A percentile compares a stretch with the other conserved stretches of the same genome.
Conservation (phyloP, 2,329 filamentous ascomycete genomes). For the Xylaria sp. region DNA sequence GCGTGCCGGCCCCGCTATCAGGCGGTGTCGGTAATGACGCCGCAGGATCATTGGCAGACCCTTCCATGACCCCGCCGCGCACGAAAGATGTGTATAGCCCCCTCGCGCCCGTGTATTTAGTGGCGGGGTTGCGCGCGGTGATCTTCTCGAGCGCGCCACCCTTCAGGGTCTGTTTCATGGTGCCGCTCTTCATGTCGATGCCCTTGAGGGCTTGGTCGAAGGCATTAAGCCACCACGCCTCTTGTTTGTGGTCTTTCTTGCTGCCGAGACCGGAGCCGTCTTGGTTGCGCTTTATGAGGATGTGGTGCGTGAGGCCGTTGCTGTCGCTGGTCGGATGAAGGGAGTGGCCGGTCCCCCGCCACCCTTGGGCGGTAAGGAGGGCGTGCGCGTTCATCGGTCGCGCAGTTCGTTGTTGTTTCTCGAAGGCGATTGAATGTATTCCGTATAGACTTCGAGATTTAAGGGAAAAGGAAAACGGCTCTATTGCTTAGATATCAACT, state of each 20-base stretch:
- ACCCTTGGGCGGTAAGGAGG: constrained; percentile 86
- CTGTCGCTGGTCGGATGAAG: constrained; percentile 79
- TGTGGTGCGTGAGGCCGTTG: constrained; percentile 82
- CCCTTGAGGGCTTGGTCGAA: constrained; percentile 91
- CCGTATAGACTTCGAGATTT: background rate
- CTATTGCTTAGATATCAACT: background rate
- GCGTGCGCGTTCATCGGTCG: constrained; percentile 81
- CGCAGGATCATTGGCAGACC: constrained; percentile 65
- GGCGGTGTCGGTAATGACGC: constrained; percentile 47
- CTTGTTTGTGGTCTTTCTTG: constrained; percentile 73
- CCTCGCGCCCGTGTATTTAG: constrained; percentile 68
- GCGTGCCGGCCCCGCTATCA: constrained; percentile 48
- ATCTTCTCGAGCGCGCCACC: constrained; percentile 64
- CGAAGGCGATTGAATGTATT: background rate
- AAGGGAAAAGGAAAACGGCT: background rate
- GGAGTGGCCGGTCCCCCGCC: constrained; percentile 88
- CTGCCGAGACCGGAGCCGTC: constrained; percentile 85
- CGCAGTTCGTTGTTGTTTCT: constrained; percentile 5
- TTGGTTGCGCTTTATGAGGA: constrained; percentile 84
- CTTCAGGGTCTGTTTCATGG: constrained; percentile 66
- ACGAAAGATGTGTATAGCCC: constrained; percentile 88
- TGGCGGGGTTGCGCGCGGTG: constrained; percentile 59
- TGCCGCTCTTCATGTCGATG: constrained; percentile 71
- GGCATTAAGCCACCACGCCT: constrained; percentile 97
- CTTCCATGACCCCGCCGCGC: constrained; percentile 78